Percentiles rank a stretch among this genome's conserved stretches.
Evolutionary conservation across 768 basidiomycete species (phyloP).

Genomic region (Hygrocybe punicea): DNA sequence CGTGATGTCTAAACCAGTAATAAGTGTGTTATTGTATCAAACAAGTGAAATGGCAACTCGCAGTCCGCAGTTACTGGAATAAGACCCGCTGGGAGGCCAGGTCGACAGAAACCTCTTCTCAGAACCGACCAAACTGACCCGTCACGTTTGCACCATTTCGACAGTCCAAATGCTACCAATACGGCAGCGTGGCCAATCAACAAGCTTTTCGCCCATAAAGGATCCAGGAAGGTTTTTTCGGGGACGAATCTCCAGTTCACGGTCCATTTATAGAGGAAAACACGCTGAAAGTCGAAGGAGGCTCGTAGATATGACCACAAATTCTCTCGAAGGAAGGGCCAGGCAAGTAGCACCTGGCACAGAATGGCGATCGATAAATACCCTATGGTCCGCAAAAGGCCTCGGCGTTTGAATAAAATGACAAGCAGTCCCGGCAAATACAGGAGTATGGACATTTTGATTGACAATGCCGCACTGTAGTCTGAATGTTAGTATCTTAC

Average conservation of each 20-base stretch:
- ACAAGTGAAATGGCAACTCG: conserved; percentile 33
- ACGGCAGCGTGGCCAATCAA: conserved; percentile 61
- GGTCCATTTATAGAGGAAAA: conserved; percentile 94
- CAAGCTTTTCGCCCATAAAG: conserved; percentile 56
- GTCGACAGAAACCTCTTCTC: conserved; percentile 48
- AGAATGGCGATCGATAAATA: conserved; percentile 48
- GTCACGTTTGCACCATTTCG: conserved; percentile 72
- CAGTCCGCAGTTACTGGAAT: conserved; percentile 57
- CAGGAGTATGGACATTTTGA: conserved; percentile 93
- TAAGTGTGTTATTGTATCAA: conserved; percentile 11
- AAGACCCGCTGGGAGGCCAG: conserved; percentile 47
- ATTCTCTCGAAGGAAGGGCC: conserved; percentile 64
- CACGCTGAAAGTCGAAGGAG: conserved; percentile 84
- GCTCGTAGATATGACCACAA: conserved; percentile 61
- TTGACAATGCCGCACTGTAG: conserved; percentile 71
- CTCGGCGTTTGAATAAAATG: conserved; percentile 71
- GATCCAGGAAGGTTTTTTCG: conserved; percentile 72
- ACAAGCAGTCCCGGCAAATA: conserved; percentile 88
- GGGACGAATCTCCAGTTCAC: conserved; percentile 93
- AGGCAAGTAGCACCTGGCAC: conserved; percentile 60
- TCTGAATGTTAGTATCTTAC: conserved; percentile 7
- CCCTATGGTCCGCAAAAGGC: conserved; percentile 49
- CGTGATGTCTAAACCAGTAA: conserved; percentile 55
- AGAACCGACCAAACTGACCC: conserved; percentile 65
- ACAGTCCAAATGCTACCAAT: conserved; percentile 63